These are phyloP conservation scores for Aspergillus sp. DNA, from an alignment of 2,329 filamentous ascomycete species.

Conservation along the genomic window DNA sequence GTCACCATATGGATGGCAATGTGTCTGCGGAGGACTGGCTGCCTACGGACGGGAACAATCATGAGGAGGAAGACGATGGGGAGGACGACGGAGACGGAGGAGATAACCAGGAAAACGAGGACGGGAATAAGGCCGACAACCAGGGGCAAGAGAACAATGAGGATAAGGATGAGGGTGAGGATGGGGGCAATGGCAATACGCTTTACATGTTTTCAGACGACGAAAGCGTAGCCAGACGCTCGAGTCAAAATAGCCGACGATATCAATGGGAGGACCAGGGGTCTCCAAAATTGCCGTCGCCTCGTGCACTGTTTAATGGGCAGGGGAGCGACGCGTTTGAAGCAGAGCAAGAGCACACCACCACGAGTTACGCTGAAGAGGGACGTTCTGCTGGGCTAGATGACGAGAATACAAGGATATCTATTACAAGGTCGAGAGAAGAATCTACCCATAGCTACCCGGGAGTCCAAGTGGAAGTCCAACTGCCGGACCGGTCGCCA, in stretches of 20 bases:
- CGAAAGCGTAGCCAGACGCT: neutral
- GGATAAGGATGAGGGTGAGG: neutral
- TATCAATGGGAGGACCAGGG: neutral
- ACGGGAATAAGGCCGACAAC: neutral
- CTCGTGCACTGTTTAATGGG: too few species aligned
- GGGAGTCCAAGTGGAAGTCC: too few species aligned
- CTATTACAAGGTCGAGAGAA: too few species aligned
- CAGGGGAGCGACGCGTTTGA: too few species aligned
- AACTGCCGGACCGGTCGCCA: too few species aligned
- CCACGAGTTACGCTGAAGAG: too few species aligned
- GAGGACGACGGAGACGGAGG: slow-evolving; percentile 1
- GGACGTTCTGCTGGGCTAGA: too few species aligned
- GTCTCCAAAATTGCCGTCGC: neutral
- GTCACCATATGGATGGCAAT: neutral
- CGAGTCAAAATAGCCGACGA: too few species aligned
- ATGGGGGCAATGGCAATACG: neutral
- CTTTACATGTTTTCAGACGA: slow-evolving; percentile 1
- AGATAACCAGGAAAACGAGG: neutral
- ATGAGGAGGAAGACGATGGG: slow-evolving; percentile 1
- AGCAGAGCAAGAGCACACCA: too few species aligned
- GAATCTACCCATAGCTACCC: too few species aligned
- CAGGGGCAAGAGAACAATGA: neutral
- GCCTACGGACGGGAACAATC: neutral
- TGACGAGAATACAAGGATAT: too few species aligned
- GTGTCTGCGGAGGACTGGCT: neutral